Evolutionary conservation across 768 basidiomycete species (phyloP).

Genomic region (Boletellus sp.): DNA sequence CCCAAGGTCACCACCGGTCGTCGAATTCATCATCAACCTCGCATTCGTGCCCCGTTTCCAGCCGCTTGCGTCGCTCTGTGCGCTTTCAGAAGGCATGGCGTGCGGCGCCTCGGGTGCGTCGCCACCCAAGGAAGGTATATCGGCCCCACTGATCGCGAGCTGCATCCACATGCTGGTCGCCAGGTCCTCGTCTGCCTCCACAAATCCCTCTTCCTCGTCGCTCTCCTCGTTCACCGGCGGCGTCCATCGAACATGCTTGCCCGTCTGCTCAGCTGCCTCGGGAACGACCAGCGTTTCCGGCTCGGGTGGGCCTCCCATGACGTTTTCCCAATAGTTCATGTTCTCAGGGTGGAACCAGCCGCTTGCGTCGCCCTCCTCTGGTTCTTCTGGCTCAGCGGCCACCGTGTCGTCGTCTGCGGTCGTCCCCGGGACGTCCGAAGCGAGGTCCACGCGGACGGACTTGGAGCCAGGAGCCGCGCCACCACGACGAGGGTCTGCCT

Average conservation of each 20-base stretch:
- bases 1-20: constrained; percentile 15
- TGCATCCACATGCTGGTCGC: constrained; percentile 29
- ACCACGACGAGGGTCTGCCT: constrained; percentile 6
- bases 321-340: constrained; percentile 28
- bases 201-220: constrained; percentile 23
- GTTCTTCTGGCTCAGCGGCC: constrained; percentile 8
- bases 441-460: constrained; percentile 10
- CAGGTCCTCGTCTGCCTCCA: constrained; percentile 13
- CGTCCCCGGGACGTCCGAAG: constrained; percentile 14
- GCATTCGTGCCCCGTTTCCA: constrained; percentile 24
- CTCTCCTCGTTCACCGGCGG: constrained; percentile 16
- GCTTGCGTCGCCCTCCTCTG: constrained; percentile 16
- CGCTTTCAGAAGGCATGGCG: background rate
- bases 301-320: constrained; percentile 20
- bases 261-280: constrained; percentile 3
- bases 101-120: constrained; percentile 3
- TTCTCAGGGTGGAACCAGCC: constrained; percentile 25
- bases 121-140: constrained; percentile 12
- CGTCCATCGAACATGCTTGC: constrained; percentile 27
- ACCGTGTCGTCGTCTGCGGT: background rate
- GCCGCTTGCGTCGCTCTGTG: constrained; percentile 5
- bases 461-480: constrained; percentile 7
- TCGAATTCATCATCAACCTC: constrained; percentile 18
- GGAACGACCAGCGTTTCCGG: constrained; percentile 2
- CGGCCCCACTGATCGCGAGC: constrained; percentile 27